Base-by-base conservation (phyloP, 1,284 basidiomycete genomes). In the Filobasidium uniguttulatum region DNA sequence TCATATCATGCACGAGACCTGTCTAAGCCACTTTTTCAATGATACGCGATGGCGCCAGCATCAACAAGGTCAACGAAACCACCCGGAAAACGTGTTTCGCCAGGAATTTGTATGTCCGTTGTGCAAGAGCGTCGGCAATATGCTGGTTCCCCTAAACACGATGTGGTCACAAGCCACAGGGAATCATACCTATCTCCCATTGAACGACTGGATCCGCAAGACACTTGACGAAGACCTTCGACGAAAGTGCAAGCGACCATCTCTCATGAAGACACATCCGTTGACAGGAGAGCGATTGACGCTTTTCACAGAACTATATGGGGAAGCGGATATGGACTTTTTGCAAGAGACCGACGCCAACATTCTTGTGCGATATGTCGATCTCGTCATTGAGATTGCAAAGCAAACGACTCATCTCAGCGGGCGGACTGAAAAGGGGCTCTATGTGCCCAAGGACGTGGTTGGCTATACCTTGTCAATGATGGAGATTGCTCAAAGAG, bases 81-180 rank as follows among this genome's bases (percentile, higher is more conserved):
- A 97, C 61, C 93, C 94, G 0, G 93, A 98, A 65, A 86, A 82
- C 61, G 84, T 91, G 28, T 79, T 83, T 17, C 77, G 94, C 37
- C 85, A 85, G 63, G 94, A 99, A 66, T 98, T 83, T 70, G 86
- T 97, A 48, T 98, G 94, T 61, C 94, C 94, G 0, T 71, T 99
- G n/a, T 99, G 94, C 75, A 98, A 98, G 71, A 89, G 85, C 58
- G 74, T 98, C 1, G 91, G 93, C 9, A 99, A 98, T 67, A 79
- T 89, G 29, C 82, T 98, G 34, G 74, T 99, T 3, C 93, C 94
- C 0, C 80, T 91, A 4, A 28, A 23, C 7, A 43, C 40, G 12
- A 20, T 8, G 15, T 29, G 29, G 53, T 49, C 12, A 53, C 40
- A 29, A 51, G 44, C 56, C 53, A 50, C 56, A 47, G 38, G 57